Evolutionary conservation across 2,329 filamentous ascomycete species (phyloP).

Genomic region (Ophiocordyceps camponoti-leonardi): DNA sequence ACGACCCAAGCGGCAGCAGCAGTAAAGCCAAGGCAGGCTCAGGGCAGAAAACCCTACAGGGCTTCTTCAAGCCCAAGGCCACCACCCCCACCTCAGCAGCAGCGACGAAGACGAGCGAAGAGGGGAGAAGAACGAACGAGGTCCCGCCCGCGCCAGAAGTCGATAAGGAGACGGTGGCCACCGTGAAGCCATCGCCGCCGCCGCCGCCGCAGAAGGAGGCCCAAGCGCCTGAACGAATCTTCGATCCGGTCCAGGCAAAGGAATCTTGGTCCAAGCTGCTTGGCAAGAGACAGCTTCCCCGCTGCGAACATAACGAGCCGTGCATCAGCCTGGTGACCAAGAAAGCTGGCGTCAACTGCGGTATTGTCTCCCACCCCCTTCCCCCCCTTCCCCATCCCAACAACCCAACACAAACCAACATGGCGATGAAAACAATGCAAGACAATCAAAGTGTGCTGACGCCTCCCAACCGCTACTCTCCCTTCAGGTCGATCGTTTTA

Average conservation of each 20-base stretch:
- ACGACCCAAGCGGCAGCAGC: conserved; percentile 6
- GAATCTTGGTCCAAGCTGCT: conserved; percentile 80
- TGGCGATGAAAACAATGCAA: too few relatives aligned
- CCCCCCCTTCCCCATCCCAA: too few relatives aligned
- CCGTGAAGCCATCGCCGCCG: too few relatives aligned
- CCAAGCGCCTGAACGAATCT: conserved; percentile 20
- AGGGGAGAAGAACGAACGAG: too few relatives aligned
- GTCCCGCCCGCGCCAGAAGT: too few relatives aligned
- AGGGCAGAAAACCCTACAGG: conserved; percentile 45
- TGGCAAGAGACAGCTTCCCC: conserved; percentile 53
- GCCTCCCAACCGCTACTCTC: too few relatives aligned
- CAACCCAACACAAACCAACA: too few relatives aligned
- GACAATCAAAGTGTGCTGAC: too few relatives aligned
- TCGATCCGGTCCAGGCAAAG: conserved; percentile 56
- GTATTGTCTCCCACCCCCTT: conserved; percentile 17
- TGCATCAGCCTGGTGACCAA: conserved; percentile 75
- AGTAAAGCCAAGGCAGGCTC: conserved; percentile 14
- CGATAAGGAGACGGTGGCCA: too few relatives aligned
- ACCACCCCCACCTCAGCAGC: too few relatives aligned
- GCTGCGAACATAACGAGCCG: conserved; percentile 76
- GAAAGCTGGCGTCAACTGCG: conserved; percentile 74
- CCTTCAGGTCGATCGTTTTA: conserved; percentile 42
- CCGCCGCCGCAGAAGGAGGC: not conserved
- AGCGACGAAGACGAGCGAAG: not conserved
- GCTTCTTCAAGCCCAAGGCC: conserved; percentile 54